A percentile compares a stretch with the other conserved stretches of the same genome.
phyloP scores from a whole-genome alignment of 192 early-diverging fungal species.

The Rhizophagus prolifer region DNA sequence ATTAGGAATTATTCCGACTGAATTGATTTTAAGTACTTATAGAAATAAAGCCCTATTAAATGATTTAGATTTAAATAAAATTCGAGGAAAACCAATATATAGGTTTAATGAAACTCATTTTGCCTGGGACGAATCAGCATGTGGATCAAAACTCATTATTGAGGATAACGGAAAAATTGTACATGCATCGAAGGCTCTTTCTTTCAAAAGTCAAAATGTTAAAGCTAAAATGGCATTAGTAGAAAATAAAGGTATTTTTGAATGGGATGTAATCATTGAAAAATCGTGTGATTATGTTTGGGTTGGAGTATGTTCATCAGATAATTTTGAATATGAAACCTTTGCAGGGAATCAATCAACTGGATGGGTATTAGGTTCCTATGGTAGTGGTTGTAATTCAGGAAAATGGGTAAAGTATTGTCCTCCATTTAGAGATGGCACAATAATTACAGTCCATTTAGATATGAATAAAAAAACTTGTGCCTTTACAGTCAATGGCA shows the following conservation, averaged over 20 bases:
- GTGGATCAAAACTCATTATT: too few species aligned
- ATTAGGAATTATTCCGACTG: too few species aligned
- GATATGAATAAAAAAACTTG: conserved; percentile 23
- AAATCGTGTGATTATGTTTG: neutral
- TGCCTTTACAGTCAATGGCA: conserved; percentile 19
- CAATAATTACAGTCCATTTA: conserved; percentile 13
- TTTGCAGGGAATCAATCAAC: neutral
- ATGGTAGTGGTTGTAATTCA: neutral
- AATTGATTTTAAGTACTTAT: too few species aligned
- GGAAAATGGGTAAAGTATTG: neutral
- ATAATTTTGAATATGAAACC: neutral
- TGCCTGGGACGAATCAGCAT: too few species aligned
- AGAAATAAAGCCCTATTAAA: too few species aligned
- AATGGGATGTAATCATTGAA: conserved; percentile 27
- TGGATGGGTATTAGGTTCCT: neutral
- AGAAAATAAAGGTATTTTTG: neutral
- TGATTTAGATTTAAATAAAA: too few species aligned
- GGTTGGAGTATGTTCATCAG: conserved; percentile 2
- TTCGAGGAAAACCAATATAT: too few species aligned
- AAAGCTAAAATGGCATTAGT: too few species aligned
- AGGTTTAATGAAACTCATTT: too few species aligned
- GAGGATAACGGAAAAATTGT: too few species aligned
- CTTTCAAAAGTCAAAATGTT: too few species aligned
- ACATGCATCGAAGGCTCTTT: too few species aligned
- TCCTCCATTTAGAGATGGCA: neutral